phyloP scores from a whole-genome alignment of 495 filamentous ascomycete species.

The Acidiella bohemica region DNA sequence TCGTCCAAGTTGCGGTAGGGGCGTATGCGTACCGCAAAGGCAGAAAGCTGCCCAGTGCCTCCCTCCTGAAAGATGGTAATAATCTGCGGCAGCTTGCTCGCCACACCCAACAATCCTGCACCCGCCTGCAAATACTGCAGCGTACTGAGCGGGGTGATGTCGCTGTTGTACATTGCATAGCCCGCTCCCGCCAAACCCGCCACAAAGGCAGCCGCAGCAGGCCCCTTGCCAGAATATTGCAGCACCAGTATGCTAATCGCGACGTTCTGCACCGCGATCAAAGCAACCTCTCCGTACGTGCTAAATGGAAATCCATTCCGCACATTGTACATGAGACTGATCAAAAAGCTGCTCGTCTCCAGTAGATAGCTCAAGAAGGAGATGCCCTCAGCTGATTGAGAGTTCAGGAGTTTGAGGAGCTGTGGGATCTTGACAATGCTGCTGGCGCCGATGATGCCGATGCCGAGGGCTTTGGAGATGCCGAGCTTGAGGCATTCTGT shows the following conservation, averaged over 20 bases:
- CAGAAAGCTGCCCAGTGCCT: slow-evolving; percentile 86
- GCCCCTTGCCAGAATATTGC: slow-evolving; percentile 52
- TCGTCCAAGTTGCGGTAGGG: neutral
- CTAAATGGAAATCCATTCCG: slow-evolving; percentile 86
- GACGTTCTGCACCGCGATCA: slow-evolving; percentile 85
- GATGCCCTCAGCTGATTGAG: slow-evolving; percentile 41
- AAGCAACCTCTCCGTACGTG: slow-evolving; percentile 86
- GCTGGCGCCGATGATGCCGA: slow-evolving; percentile 79
- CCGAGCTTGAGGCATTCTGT: slow-evolving; percentile 68
- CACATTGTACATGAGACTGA: slow-evolving; percentile 77
- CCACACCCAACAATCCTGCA: slow-evolving; percentile 67
- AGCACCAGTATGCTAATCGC: slow-evolving; percentile 74
- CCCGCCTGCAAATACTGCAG: slow-evolving; percentile 71
- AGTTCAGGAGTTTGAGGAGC: slow-evolving; percentile 41
- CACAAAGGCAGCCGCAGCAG: slow-evolving; percentile 56
- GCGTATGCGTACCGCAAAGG: slow-evolving; percentile 64
- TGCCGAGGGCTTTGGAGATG: slow-evolving; percentile 80
- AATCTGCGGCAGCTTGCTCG: slow-evolving; percentile 89
- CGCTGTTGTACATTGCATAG: slow-evolving; percentile 51
- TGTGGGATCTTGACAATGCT: slow-evolving; percentile 91
- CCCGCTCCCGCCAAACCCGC: slow-evolving; percentile 54
- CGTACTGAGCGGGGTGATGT: slow-evolving; percentile 50
- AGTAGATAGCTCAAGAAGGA: slow-evolving; percentile 83
- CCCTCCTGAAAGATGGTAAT: slow-evolving; percentile 66
- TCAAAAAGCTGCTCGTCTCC: slow-evolving; percentile 73